phyloP scores from a whole-genome alignment of 805 yeast species.

The Suhomyces vadensis region DNA sequence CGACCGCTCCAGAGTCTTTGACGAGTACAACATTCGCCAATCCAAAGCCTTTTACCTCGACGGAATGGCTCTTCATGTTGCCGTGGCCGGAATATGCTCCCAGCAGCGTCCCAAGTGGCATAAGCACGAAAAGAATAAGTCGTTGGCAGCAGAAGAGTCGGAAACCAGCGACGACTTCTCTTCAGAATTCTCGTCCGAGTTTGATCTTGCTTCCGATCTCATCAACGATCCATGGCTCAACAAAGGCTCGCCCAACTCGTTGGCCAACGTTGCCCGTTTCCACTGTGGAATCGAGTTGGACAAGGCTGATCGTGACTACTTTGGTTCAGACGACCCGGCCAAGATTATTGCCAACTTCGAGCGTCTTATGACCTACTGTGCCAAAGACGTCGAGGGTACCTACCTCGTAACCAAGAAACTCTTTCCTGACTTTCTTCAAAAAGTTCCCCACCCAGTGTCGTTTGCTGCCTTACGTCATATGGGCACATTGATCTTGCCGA shows the following conservation, averaged over 20 bases:
- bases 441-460: constrained; percentile 92
- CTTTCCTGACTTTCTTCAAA: constrained; percentile 63
- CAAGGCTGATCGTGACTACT: constrained; percentile 66
- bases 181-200: constrained; percentile 19
- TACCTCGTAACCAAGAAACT: constrained; percentile 65
- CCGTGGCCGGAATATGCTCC: constrained; percentile 89
- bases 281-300: constrained; percentile 71
- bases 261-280: constrained; percentile 74
- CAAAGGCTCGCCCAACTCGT: constrained; percentile 72
- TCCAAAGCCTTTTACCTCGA: constrained; percentile 82
- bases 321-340: constrained; percentile 54
- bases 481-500: constrained; percentile 76
- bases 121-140: constrained; percentile 49
- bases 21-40: constrained; percentile 71
- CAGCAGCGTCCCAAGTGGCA: constrained; percentile 82
- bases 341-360: constrained; percentile 59
- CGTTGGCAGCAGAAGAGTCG: constrained; percentile 15
- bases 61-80: constrained; percentile 90
- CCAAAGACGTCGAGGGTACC: constrained; percentile 78
- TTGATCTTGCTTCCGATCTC: constrained; percentile 28
- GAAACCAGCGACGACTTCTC: constrained; percentile 16
- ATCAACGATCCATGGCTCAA: constrained; percentile 83
- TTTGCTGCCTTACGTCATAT: constrained; percentile 81
- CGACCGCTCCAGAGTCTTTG: constrained; percentile 83
- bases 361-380: constrained; percentile 74